Conservation (phyloP, 2,329 filamentous ascomycete species). For the Penicillium polonicum region DNA sequence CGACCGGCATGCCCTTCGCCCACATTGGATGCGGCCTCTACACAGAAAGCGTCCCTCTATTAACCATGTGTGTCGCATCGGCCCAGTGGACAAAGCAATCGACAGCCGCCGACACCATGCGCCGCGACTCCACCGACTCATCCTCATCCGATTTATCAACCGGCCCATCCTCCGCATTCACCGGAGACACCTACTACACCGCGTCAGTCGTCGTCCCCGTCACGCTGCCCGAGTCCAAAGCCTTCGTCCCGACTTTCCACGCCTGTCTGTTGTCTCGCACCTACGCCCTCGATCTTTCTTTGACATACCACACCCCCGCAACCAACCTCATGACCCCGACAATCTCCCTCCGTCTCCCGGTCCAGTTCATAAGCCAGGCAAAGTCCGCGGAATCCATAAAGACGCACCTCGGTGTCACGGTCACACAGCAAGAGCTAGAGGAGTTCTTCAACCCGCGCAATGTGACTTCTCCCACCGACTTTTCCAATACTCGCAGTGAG, state of each 20-base stretch:
- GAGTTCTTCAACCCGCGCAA: constrained; percentile 32
- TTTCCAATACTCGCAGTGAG: neutral
- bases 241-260: constrained; percentile 69
- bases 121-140: constrained; percentile 32
- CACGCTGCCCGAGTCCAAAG: constrained; percentile 58
- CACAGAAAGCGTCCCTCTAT: constrained; percentile 53
- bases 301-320: constrained; percentile 55
- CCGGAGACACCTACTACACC: constrained; percentile 56
- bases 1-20: constrained; percentile 39
- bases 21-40: constrained; percentile 52
- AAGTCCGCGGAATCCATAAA: constrained; percentile 12
- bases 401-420: constrained; percentile 12
- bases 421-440: constrained; percentile 30
- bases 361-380: constrained; percentile 41
- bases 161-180: constrained; percentile 14
- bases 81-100: constrained; percentile 56
- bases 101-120: constrained; percentile 29
- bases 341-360: constrained; percentile 43
- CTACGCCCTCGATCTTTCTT: constrained; percentile 60
- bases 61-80: constrained; percentile 56
- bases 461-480: constrained; percentile 18
- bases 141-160: constrained; percentile 37
- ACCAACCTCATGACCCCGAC: constrained; percentile 42
- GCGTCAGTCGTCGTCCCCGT: constrained; percentile 64
- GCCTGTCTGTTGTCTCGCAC: constrained; percentile 64